Percentiles rank a stretch among this genome's conserved stretches.
phyloP scores from a whole-genome alignment of 1,139 yeast genomes.

The Candida smagusa region DNA sequence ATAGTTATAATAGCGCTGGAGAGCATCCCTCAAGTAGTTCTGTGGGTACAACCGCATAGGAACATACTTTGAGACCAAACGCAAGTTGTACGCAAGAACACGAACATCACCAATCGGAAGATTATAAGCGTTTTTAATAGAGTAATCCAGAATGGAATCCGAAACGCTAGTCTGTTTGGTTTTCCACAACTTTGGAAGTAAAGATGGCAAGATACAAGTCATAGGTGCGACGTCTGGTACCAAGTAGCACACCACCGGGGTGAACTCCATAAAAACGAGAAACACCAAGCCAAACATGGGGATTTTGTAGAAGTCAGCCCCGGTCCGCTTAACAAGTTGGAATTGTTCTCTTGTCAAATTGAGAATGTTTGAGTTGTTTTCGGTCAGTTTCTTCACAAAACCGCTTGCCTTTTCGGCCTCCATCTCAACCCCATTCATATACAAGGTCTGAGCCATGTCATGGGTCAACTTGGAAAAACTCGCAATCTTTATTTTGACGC shows the following conservation, averaged over 20 bases:
- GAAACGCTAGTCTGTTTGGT: slow-evolving; percentile 8
- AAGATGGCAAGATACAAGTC: slow-evolving; percentile 62
- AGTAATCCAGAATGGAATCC: slow-evolving; percentile 13
- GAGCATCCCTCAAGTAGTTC: slow-evolving; percentile 30
- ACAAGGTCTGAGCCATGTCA: slow-evolving; percentile 36
- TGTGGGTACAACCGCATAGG: slow-evolving; percentile 39
- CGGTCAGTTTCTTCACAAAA: slow-evolving; percentile 21
- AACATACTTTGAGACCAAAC: slow-evolving; percentile 37
- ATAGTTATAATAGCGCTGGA: slow-evolving; percentile 41
- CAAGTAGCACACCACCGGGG: slow-evolving; percentile 56
- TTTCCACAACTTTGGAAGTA: slow-evolving; percentile 39
- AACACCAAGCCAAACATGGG: slow-evolving; percentile 63
- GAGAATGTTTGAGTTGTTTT: slow-evolving; percentile 22
- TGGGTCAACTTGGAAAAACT: slow-evolving; percentile 25
- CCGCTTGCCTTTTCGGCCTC: slow-evolving; percentile 14
- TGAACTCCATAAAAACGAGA: slow-evolving; percentile 57
- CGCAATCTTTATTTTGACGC: slow-evolving; percentile 24
- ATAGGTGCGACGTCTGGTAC: slow-evolving; percentile 67
- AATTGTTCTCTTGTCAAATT: slow-evolving; percentile 51
- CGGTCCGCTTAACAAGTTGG: slow-evolving; percentile 57
- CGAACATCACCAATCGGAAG: slow-evolving; percentile 35
- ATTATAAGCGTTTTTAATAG: slow-evolving; percentile 42
- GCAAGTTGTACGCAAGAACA: slow-evolving; percentile 30
- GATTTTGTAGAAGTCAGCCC: slow-evolving; percentile 52
- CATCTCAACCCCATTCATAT: slow-evolving; percentile 29